Percentiles rank a stretch among this genome's conserved stretches.
Evolutionary conservation across 805 yeast genomes (phyloP).

Genomic region (Cyberlindnera amylophila): DNA sequence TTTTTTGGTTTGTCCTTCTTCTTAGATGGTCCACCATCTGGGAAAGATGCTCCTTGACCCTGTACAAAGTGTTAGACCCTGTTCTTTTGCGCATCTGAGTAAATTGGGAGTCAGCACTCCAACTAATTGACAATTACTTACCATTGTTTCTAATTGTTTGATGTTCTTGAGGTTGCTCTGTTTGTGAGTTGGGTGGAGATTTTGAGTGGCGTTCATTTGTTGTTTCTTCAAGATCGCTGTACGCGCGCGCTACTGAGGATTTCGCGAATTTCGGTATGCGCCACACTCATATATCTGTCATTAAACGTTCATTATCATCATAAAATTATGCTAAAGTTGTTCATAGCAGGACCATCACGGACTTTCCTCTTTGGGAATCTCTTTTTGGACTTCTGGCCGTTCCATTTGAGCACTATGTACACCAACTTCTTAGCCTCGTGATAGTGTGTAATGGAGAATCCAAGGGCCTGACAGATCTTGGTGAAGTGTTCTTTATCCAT

Average conservation of each 20-base stretch:
- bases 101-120: too few relatives aligned
- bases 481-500: slow-evolving; percentile 43
- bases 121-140: not conserved
- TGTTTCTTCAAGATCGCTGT: not conserved
- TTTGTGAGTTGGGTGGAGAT: too few relatives aligned
- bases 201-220: slow-evolving; percentile 5
- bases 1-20: slow-evolving; percentile 74
- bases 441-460: slow-evolving; percentile 45
- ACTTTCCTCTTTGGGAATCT: slow-evolving; percentile 42
- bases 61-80: slow-evolving; percentile 4
- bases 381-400: slow-evolving; percentile 23
- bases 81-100: too few relatives aligned
- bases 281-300: not conserved
- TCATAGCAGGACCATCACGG: slow-evolving; percentile 53
- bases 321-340: slow-evolving; percentile 64
- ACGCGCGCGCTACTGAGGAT: not conserved
- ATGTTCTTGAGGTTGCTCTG: too few relatives aligned
- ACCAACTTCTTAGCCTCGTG: slow-evolving; percentile 68
- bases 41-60: slow-evolving; percentile 55
- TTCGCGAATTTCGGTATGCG: slow-evolving; percentile 1
- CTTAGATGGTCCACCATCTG: slow-evolving; percentile 42
- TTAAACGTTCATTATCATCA: not conserved
- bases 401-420: slow-evolving; percentile 63
- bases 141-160: not conserved
- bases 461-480: slow-evolving; percentile 53